Evolutionary conservation across 164 flowering plant genomes (phyloP).

Genomic region (Nymphaea thermarum): DNA sequence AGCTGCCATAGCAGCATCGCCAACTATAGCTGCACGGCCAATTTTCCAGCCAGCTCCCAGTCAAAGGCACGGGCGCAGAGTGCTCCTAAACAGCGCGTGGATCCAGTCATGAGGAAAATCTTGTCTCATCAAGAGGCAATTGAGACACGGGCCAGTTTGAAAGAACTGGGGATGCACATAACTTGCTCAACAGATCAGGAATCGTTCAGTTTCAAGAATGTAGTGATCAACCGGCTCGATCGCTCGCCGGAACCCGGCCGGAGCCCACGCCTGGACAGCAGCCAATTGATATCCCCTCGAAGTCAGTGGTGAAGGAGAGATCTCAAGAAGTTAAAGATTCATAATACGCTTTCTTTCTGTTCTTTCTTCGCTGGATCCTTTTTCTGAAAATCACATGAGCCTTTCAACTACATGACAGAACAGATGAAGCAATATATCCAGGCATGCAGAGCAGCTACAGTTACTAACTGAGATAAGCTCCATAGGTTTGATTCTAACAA

Average conservation of each 20-base stretch:
- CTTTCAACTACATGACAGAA: too few relatives aligned
- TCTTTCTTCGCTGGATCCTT: too few relatives aligned
- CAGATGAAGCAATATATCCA: too few relatives aligned
- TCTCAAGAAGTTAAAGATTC: not conserved
- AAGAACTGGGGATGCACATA: slow-evolving; percentile 51
- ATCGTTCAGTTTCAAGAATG: slow-evolving; percentile 17
- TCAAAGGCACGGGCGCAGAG: slow-evolving; percentile 67
- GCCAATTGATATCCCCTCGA: not conserved
- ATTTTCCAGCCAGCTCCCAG: slow-evolving; percentile 42
- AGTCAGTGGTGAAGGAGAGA: not conserved
- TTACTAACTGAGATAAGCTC: too few relatives aligned
- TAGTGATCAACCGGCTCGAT: slow-evolving; percentile 20
- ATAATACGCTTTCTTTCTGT: too few relatives aligned
- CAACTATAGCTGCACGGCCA: slow-evolving; percentile 43
- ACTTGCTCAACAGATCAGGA: slow-evolving; percentile 39
- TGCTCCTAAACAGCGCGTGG: slow-evolving; percentile 80
- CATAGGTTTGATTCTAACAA: too few relatives aligned
- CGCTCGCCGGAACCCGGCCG: not conserved
- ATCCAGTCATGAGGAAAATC: slow-evolving; percentile 3
- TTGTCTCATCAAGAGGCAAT: not conserved
- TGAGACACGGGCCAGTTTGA: slow-evolving; percentile 58
- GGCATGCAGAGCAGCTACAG: too few relatives aligned
- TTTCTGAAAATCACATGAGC: too few relatives aligned
- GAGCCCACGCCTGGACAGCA: not conserved
- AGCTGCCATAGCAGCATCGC: not conserved